phyloP scores from a whole-genome alignment of 2,329 filamentous ascomycete species.

The Cladosporium velox region DNA sequence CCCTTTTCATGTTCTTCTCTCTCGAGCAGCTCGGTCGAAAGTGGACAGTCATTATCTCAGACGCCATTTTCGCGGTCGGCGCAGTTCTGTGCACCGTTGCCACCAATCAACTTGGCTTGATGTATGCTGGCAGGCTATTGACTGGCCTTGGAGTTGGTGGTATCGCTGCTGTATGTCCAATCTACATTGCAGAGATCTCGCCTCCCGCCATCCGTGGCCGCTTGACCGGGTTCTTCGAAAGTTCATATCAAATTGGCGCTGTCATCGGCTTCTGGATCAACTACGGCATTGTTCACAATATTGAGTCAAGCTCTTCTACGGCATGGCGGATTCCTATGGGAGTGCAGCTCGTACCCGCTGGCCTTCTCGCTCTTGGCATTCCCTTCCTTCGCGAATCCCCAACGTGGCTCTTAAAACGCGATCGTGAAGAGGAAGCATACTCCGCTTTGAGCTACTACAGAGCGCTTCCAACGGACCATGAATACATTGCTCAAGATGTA shows the following conservation, averaged over 20 bases:
- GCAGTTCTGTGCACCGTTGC: slow-evolving; percentile 49
- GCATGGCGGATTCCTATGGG: slow-evolving; percentile 37
- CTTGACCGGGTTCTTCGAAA: slow-evolving; percentile 39
- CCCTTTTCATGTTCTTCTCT: slow-evolving; percentile 51
- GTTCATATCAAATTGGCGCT: slow-evolving; percentile 38
- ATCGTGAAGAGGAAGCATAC: slow-evolving; percentile 25
- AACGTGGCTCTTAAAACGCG: slow-evolving; percentile 34
- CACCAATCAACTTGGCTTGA: slow-evolving; percentile 44
- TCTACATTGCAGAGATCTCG: slow-evolving; percentile 40
- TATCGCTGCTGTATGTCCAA: slow-evolving; percentile 37
- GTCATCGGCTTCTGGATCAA: slow-evolving; percentile 42
- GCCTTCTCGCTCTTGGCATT: slow-evolving; percentile 34
- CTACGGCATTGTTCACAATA: slow-evolving; percentile 38
- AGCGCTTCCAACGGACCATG: slow-evolving; percentile 26
- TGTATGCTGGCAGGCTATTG: slow-evolving; percentile 46
- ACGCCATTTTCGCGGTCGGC: slow-evolving; percentile 49
- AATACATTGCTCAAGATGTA: slow-evolving; percentile 36
- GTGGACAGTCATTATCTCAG: slow-evolving; percentile 52
- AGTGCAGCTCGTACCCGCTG: slow-evolving; percentile 39
- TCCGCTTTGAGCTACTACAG: slow-evolving; percentile 28
- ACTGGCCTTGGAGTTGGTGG: slow-evolving; percentile 39
- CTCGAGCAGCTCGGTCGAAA: slow-evolving; percentile 53
- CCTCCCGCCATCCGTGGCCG: slow-evolving; percentile 39
- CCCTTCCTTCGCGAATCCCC: slow-evolving; percentile 38
- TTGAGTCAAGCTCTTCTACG: slow-evolving; percentile 26